A percentile compares a stretch with the other conserved stretches of the same genome.
These are phyloP conservation scores for Kuraishia hungarica DNA, from an alignment of 805 yeast species.

Conservation along the genomic window DNA sequence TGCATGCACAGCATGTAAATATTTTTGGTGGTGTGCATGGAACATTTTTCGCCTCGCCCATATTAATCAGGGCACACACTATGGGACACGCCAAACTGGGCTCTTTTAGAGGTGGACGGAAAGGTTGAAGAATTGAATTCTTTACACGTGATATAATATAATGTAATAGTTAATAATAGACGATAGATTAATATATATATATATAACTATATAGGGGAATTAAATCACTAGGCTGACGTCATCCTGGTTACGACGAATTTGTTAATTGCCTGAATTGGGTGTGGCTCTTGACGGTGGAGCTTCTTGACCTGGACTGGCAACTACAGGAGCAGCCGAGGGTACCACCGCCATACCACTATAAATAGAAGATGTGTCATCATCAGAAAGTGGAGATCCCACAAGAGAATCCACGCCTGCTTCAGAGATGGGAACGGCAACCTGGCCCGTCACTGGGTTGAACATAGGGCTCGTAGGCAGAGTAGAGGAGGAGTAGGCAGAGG, in stretches of 20 bases:
- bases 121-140: too few relatives aligned
- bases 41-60: not conserved
- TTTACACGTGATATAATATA: too few relatives aligned
- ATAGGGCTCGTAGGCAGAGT: not conserved
- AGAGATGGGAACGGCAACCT: not conserved
- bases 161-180: too few relatives aligned
- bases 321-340: conserved; percentile 9
- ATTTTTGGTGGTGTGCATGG: not conserved
- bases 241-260: too few relatives aligned
- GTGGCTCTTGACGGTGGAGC: not conserved
- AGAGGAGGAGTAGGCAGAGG: not conserved
- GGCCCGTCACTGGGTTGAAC: not conserved
- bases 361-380: conserved; percentile 22
- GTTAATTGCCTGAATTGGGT: not conserved
- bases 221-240: too few relatives aligned
- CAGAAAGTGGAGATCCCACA: conserved; percentile 21
- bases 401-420: conserved; percentile 12
- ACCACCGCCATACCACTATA: conserved; percentile 19
- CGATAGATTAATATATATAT: too few relatives aligned
- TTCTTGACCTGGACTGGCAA: not conserved
- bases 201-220: too few relatives aligned
- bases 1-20: not conserved
- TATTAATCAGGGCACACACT: not conserved
- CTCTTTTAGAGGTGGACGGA: too few relatives aligned
- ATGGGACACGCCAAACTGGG: too few relatives aligned